Percentiles rank a stretch among this genome's conserved stretches.
phyloP scores from a whole-genome alignment of 2,329 filamentous ascomycete species.

The Chaetomiaceae sp. region DNA sequence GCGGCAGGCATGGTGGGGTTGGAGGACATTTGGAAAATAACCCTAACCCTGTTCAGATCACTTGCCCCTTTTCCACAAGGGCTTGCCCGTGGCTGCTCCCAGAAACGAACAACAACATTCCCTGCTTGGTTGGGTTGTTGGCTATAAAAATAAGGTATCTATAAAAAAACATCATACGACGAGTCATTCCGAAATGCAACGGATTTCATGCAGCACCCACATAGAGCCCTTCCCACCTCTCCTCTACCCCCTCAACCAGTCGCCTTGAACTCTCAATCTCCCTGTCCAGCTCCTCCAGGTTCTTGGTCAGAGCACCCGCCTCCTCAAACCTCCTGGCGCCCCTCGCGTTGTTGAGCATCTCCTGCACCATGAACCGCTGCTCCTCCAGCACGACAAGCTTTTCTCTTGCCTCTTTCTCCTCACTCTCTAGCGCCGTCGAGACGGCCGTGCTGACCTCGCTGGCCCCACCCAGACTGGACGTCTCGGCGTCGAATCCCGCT shows the following conservation, averaged over 20 bases:
- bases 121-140: too few species aligned
- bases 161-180: too few species aligned
- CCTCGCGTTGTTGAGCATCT: conserved; percentile 76
- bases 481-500: conserved; percentile 43
- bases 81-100: too few species aligned
- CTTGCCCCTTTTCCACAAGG: too few species aligned
- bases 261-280: conserved; percentile 67
- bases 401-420: conserved; percentile 79
- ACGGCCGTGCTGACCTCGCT: conserved; percentile 51
- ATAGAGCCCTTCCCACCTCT: conserved; percentile 52
- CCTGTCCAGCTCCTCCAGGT: conserved; percentile 72
- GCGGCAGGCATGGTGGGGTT: too few species aligned
- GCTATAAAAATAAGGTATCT: too few species aligned
- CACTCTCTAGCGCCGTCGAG: conserved; percentile 61
- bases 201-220: conserved; percentile 21
- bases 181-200: too few species aligned
- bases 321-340: conserved; percentile 80
- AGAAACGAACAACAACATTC: too few species aligned
- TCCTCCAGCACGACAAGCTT: conserved; percentile 81
- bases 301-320: conserved; percentile 70
- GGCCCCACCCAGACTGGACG: conserved; percentile 41
- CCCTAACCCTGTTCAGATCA: background rate
- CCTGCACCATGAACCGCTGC: conserved; percentile 81
- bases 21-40: too few species aligned
- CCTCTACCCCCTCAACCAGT: conserved; percentile 63